Evolutionary conservation across 164 flowering plant genomes (phyloP), one percentile per base, ranked within the genome.

Genomic region (Kalanchoe fedtschenkoi): DNA sequence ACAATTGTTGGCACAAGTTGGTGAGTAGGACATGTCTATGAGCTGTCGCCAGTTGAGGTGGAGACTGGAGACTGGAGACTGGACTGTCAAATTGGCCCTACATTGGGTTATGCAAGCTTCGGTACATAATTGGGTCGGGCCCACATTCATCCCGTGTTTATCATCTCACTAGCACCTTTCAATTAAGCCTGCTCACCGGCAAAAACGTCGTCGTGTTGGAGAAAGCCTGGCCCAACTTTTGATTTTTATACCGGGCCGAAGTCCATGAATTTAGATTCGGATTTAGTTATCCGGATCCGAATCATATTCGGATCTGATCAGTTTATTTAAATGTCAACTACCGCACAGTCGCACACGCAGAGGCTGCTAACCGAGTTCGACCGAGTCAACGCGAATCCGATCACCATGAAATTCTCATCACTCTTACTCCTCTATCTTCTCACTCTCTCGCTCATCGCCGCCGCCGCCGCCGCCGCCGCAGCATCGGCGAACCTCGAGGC

Each of bases 401-500:
- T 44, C 24, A 55, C 60, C 17, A 56, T 56, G 56, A 51, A 51
- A 28, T n/a, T 28, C 56, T 5, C 29, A 1, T 5, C 29, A 1
- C 2, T 21, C 56, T 37, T 33, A 14, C 61, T 58, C 24, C 28
- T 58, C 2, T 32, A 15, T 13, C 15, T 58, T 8, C 16, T 58
- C 39, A 32, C 61, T 32, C 28, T 58, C 61, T 58, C 38, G n/a
- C 61, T 58, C 56, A 51, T 51, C 56, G 56, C 32, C n/a, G n/a
- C n/a, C n/a, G 14, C 46, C 5, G 17, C n/a, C 46, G 14, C 46
- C 5, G 46, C 46, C 5, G 46, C 1, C 42, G 37, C 26, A 17
- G 4, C 61, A 58, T 6, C 60, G 8, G 61, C 32, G 32, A 2
- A 6, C 11, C 19, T 17, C 22, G 24, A 58, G 10, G 78, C 81